A percentile compares a stretch with the other conserved stretches of the same genome.
These are phyloP conservation scores for Grosmannia clavigera DNA, from an alignment of 2,329 filamentous ascomycete species.

Conservation along the genomic window DNA sequence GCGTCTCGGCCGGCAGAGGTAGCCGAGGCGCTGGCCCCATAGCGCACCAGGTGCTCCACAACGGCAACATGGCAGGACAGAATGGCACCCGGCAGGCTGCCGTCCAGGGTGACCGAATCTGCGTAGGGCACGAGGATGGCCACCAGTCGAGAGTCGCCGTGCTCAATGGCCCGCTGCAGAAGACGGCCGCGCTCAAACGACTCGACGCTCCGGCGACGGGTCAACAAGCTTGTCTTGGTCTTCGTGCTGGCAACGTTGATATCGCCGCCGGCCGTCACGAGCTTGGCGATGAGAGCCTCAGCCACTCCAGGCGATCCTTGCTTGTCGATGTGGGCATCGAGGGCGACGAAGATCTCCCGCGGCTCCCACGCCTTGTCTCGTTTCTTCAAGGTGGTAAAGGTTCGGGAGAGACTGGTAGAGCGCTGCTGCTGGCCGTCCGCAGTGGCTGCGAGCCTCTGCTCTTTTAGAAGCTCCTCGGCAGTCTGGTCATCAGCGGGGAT, in stretches of 20 bases:
- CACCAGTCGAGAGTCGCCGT: slow-evolving; percentile 41
- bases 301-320: slow-evolving; percentile 40
- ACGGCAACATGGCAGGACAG: slow-evolving; percentile 29
- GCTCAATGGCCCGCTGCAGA: slow-evolving; percentile 37
- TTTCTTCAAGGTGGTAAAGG: slow-evolving; percentile 25
- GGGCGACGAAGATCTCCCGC: slow-evolving; percentile 37
- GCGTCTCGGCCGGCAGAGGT: slow-evolving; percentile 39
- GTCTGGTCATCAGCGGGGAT: slow-evolving; percentile 35
- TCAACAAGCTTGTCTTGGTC: slow-evolving; percentile 34
- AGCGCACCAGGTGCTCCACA: slow-evolving; percentile 33
- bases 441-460: slow-evolving; percentile 20
- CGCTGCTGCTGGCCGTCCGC: slow-evolving; percentile 14
- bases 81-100: slow-evolving; percentile 36
- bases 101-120: slow-evolving; percentile 36
- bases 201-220: slow-evolving; percentile 36
- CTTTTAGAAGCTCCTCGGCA: slow-evolving; percentile 43
- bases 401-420: slow-evolving; percentile 20
- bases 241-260: slow-evolving; percentile 34
- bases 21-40: slow-evolving; percentile 36
- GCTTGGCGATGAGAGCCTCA: slow-evolving; percentile 39
- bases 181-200: slow-evolving; percentile 37
- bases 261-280: slow-evolving; percentile 37
- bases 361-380: slow-evolving; percentile 32
- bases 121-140: slow-evolving; percentile 41
- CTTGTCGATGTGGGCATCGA: slow-evolving; percentile 36